Percentiles rank a stretch among this genome's conserved stretches.
phyloP scores from a whole-genome alignment of 2,329 filamentous ascomycete species.

The Shiraia sp. region DNA sequence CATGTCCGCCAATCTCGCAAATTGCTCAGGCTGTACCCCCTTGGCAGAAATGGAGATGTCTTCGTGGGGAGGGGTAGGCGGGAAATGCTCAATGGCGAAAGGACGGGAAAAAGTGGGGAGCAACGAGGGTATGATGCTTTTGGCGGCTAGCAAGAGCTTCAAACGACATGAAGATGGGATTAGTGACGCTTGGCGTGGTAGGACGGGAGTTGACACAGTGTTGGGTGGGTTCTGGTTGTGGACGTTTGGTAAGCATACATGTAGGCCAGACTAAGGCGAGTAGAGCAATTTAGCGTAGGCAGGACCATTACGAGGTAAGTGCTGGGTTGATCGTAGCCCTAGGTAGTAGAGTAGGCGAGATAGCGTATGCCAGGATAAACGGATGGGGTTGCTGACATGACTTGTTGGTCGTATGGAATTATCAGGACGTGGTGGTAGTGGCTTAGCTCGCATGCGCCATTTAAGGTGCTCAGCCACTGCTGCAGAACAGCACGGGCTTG shows the following conservation, averaged over 20 bases:
- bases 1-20: slow-evolving; percentile 11
- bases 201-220: slow-evolving; percentile 14
- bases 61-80: slow-evolving; percentile 10
- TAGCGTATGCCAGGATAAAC: background rate
- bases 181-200: slow-evolving; percentile 32
- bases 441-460: slow-evolving; percentile 26
- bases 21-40: slow-evolving; percentile 17
- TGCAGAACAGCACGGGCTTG: no score
- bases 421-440: slow-evolving; percentile 11
- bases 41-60: slow-evolving; percentile 20
- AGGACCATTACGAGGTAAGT: no score
- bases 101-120: slow-evolving; percentile 29
- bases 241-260: background rate
- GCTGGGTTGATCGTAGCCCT: no score
- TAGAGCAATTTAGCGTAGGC: no score
- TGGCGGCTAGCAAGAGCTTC: slow-evolving; percentile 27
- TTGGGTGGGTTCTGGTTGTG: background rate
- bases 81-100: slow-evolving; percentile 15
- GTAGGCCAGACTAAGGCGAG: no score
- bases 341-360: background rate
- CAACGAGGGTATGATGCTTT: slow-evolving; percentile 21
- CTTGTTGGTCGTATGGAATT: slow-evolving; percentile 9
- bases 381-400: slow-evolving; percentile 5
- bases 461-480: slow-evolving; percentile 17
- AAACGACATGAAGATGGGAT: slow-evolving; percentile 15